Evolutionary conservation across 352 stramenopile species (phyloP), one percentile per base, ranked within the genome.

Genomic region (Pythium biforme): DNA sequence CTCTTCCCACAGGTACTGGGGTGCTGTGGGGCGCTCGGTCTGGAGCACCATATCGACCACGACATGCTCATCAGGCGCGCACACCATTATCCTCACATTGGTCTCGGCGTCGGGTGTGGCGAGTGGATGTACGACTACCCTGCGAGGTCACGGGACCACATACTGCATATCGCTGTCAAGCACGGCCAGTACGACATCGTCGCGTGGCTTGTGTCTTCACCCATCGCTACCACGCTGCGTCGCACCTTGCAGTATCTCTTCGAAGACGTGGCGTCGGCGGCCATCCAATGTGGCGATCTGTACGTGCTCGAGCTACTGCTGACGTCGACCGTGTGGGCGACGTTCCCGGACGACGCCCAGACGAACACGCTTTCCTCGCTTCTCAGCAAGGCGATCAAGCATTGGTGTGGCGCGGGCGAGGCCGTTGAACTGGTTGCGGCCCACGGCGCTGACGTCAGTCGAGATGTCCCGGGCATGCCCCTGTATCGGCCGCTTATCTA

Each of bases 171-270:
- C 5, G 50, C 31, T 11, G 33, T 57, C 6, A 9, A 19, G 9
- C 20, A n/a, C n/a, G 8, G 22, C 20, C 50, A 57, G 33, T 46
- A 45, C 15, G 29, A 46, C 2, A n/a, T 46, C 3, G 17, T 57
- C 20, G 27, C 34, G 22, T 57, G 50, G 50, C 50, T 57, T 10
- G 11, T 57, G 6, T 27, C 29, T 19, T 57, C 50, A 11, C 33
- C 19, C 4, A 31, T 41, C 2, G 10, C 17, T 14, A 12, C 33
- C 19, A 19, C 22, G 17, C 29, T 57, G 50, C 50, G 10, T 4
- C 31, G 14, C 29, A 57, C 50, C 26, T 15, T 43, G 19, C 50
- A 39, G 22, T 31, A 25, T 22, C 33, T 59, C 17, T 3, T 45
- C 15, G 29, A 19, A 1, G 17, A 26, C 19, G 6, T 25, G 2